phyloP scores from a whole-genome alignment of 1,284 basidiomycete genomes.

The Malassezia pachydermatis region DNA sequence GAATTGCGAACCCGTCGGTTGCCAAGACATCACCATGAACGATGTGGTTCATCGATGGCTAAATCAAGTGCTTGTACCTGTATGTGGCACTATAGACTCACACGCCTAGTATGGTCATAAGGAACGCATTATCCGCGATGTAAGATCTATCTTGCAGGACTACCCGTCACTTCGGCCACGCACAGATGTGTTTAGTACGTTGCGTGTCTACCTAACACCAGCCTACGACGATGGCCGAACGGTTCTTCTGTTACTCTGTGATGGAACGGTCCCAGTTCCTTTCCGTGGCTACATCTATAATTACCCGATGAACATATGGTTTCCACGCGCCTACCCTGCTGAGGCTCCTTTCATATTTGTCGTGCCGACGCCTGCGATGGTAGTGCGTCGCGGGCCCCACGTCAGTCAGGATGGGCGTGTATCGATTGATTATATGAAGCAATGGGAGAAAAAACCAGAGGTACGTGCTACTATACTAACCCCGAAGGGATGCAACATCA shows the following conservation, averaged over 20 bases:
- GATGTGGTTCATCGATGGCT: conserved; percentile 41
- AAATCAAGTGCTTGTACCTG: conserved; percentile 27
- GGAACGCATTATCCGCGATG: conserved; percentile 58
- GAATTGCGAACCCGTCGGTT: no score
- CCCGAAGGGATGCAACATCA: conserved; percentile 45
- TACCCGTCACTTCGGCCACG: conserved; percentile 67
- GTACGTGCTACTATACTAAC: conserved; percentile 51
- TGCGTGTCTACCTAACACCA: conserved; percentile 45
- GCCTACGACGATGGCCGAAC: conserved; percentile 89
- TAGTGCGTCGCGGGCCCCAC: conserved; percentile 64
- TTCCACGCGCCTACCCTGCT: conserved; percentile 46
- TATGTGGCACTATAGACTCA: conserved; percentile 6
- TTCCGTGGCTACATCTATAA: conserved; percentile 74
- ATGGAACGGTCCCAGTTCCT: conserved; percentile 79
- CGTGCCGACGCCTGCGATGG: conserved; percentile 83
- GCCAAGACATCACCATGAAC: conserved; percentile 28
- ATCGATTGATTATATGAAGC: conserved; percentile 58
- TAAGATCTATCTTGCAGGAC: conserved; percentile 58
- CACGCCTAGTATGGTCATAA: conserved; percentile 55
- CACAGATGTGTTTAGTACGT: conserved; percentile 70
- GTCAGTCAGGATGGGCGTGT: conserved; percentile 77
- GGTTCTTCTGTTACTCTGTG: conserved; percentile 74
- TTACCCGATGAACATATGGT: conserved; percentile 83
- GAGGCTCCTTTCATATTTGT: conserved; percentile 82
- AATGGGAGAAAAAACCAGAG: conserved; percentile 76